Evolutionary conservation across 83 land plant genomes (phyloP).

Genomic region (Larix sibirica): DNA sequence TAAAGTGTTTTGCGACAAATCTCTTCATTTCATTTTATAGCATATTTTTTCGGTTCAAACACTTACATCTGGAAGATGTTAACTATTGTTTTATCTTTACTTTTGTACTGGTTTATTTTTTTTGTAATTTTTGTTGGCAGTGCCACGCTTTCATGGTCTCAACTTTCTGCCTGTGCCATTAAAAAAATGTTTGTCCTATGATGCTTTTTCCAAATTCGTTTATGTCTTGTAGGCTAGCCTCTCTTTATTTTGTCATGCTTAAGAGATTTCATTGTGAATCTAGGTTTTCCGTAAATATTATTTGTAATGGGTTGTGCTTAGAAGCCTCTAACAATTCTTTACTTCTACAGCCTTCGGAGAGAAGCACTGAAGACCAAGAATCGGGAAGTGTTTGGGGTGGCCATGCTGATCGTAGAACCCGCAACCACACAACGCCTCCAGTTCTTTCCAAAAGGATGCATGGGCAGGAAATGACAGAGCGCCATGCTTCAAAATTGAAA

Average conservation of each 20-base stretch:
- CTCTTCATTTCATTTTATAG: too few species aligned
- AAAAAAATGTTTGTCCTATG: not conserved
- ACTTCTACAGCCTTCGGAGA: conserved; percentile 1
- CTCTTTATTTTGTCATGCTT: not conserved
- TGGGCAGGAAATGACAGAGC: conserved; percentile 15
- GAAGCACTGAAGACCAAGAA: conserved; percentile 11
- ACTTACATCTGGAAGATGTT: too few species aligned
- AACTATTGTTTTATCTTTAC: too few species aligned
- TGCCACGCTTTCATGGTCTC: not conserved
- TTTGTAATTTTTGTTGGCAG: not conserved
- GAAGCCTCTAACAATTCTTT: not conserved
- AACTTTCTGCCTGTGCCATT: not conserved
- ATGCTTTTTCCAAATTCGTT: not conserved
- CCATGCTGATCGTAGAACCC: not conserved
- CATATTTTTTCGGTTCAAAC: too few species aligned
- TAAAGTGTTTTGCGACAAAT: too few species aligned
- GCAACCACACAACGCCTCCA: not conserved
- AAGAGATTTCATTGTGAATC: not conserved
- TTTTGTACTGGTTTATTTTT: too few species aligned
- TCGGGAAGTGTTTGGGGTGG: conserved; percentile 12
- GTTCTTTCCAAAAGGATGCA: conserved; percentile 15
- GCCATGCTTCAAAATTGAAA: conserved; percentile 16
- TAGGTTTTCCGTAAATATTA: not conserved
- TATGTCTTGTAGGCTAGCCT: not conserved
- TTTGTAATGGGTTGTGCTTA: not conserved